These are phyloP conservation scores for Taphrina communis DNA, from an alignment of 1,139 yeast genomes.

Conservation along the genomic window DNA sequence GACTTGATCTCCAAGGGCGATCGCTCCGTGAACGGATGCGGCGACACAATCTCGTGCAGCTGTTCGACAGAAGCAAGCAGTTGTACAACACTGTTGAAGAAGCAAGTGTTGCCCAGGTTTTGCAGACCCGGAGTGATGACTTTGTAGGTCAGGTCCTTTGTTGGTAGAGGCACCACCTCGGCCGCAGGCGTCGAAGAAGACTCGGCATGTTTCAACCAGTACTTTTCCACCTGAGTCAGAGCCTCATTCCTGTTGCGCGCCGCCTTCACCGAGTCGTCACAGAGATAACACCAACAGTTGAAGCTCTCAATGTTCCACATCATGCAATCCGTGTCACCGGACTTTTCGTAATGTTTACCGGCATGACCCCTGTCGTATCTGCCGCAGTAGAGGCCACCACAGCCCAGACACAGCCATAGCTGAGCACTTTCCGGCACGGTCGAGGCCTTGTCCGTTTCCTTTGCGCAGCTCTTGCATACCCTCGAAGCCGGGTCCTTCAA, in stretches of 20 bases:
- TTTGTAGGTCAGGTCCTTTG: conserved; percentile 17
- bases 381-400: conserved; percentile 41
- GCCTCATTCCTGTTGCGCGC: conserved; percentile 32
- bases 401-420: conserved; percentile 40
- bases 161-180: neutral
- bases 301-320: conserved; percentile 38
- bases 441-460: conserved; percentile 12
- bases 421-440: conserved; percentile 22
- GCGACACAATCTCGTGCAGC: conserved; percentile 42
- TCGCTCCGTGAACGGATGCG: conserved; percentile 29
- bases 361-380: conserved; percentile 38
- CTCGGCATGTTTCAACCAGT: conserved; percentile 40
- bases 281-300: conserved; percentile 39
- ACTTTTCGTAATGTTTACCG: conserved; percentile 30
- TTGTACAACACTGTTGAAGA: conserved; percentile 44
- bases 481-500: conserved; percentile 19
- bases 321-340: conserved; percentile 31
- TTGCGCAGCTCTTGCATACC: conserved; percentile 29
- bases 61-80: conserved; percentile 38
- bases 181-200: neutral
- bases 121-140: conserved; percentile 42
- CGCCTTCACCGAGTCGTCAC: conserved; percentile 30
- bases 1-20: conserved; percentile 30
- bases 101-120: conserved; percentile 45
- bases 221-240: conserved; percentile 32